Evolutionary conservation across 129 eudicot genomes (phyloP).

Genomic region (Oenanthe sinensis): DNA sequence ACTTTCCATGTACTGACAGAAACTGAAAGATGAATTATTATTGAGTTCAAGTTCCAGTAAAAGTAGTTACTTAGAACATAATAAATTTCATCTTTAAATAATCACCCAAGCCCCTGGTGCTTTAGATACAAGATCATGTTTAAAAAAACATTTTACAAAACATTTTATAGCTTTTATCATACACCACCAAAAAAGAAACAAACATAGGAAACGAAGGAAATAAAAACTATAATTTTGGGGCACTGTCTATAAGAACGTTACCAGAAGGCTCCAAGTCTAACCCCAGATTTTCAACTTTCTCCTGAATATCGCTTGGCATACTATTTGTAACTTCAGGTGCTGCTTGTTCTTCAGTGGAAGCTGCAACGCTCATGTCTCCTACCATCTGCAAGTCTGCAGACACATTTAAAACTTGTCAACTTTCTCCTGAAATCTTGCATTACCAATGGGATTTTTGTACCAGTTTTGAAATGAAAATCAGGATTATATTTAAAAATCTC

Average conservation of each 20-base stretch:
- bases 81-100: background rate
- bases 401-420: background rate
- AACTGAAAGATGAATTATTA: background rate
- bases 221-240: background rate
- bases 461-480: background rate
- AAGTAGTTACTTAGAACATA: background rate
- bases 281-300: slow-evolving; percentile 26
- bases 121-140: background rate
- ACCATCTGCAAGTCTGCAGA: slow-evolving; percentile 14
- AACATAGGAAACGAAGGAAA: background rate
- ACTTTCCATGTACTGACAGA: background rate
- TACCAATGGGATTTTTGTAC: background rate
- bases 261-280: slow-evolving; percentile 34
- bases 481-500: no score
- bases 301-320: slow-evolving; percentile 17
- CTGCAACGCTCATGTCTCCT: slow-evolving; percentile 11
- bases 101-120: background rate
- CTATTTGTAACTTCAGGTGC: slow-evolving; percentile 9
- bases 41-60: background rate
- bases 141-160: background rate
- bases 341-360: slow-evolving; percentile 12
- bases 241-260: background rate
- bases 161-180: background rate
- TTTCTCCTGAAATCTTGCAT: background rate
- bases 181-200: background rate